Base-by-base conservation (phyloP, 139 green algal genomes). In the Tetradesmus lagerheimii region DNA sequence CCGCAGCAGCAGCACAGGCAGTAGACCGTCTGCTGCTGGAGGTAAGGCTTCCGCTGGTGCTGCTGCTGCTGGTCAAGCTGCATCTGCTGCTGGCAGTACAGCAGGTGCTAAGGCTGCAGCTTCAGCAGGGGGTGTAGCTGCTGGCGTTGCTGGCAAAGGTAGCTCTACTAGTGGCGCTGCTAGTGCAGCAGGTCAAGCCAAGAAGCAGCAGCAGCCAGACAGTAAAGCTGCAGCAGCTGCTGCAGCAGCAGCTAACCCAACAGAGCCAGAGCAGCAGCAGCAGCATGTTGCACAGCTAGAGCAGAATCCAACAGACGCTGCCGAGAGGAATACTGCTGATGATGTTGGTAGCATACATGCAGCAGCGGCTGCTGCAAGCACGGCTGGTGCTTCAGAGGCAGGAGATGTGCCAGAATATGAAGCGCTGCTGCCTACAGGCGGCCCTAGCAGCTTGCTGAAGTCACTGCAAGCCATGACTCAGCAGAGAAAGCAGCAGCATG, bases 221-320 rank as follows among this genome's bases (percentile, higher is more conserved):
- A 31, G 57, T 23, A 71, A 71, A 23, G 77, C 77, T 83, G 37
- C 77, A n/a, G 77, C 76, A 57, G 76, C 76, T 50, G 77, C 38
- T 57, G 35, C 41, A 16, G 16, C 77, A 62, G 77, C 6, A 38
- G 15, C 38, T 16, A n/a, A 27, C 8, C 77, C 9, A 38, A 11
- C 15, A 43, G 12, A 25, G 25, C 77, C 35, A 37, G 57, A 9
- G 15, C 18, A 71, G 3, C 57, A 83, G 29, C 77, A 35, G 25
- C 75, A 45, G 75, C 75, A 18, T 31, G 2, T 2, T 18, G 23
- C 14, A 16, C n/a, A 43, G 31, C 34, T 45, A 16, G 34, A 81
- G 35, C 75, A 43, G 29, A 15, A 50, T 4, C 77, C 39, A 57
- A 29, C 35, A 43, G 29, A 62, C 15, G 18, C 39, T 27, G 15